A percentile compares a stretch with the other conserved stretches of the same genome.
Evolutionary conservation across 306 rosid genomes (phyloP).

Genomic region (Lathyrus sativus): DNA sequence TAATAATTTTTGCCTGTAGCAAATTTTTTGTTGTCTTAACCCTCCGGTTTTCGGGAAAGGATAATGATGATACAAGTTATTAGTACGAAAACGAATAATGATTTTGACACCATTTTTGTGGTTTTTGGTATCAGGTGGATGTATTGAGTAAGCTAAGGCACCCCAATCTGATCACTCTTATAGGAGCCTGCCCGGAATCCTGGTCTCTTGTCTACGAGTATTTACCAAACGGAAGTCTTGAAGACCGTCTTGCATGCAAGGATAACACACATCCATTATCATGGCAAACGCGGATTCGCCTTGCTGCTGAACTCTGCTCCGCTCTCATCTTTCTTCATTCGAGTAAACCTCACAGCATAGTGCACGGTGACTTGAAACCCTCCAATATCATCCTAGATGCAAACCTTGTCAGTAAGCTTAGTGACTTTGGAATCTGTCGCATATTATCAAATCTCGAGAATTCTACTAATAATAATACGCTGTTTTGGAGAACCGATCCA

Average conservation of each 20-base stretch:
- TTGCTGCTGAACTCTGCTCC: conserved; percentile 80
- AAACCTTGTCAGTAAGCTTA: conserved; percentile 76
- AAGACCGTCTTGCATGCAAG: conserved; percentile 82
- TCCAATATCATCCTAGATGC: conserved; percentile 76
- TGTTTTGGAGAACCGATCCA: conserved; percentile 61
- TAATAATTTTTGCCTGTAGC: too few species aligned
- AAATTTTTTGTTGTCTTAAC: too few species aligned
- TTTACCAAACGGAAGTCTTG: conserved; percentile 87
- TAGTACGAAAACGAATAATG: conserved; percentile 5
- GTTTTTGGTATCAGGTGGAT: conserved; percentile 64
- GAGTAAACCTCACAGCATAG: conserved; percentile 70
- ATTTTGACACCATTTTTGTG: conserved; percentile 25
- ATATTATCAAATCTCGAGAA: conserved; percentile 49
- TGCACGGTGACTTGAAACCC: conserved; percentile 93
- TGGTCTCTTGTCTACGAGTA: conserved; percentile 80
- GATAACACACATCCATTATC: conserved; percentile 74
- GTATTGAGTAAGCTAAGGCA: conserved; percentile 87
- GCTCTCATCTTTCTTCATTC: conserved; percentile 88
- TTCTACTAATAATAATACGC: conserved; percentile 48
- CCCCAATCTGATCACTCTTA: conserved; percentile 76
- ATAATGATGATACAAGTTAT: too few species aligned
- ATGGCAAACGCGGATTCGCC: conserved; percentile 83
- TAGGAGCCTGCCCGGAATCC: conserved; percentile 86
- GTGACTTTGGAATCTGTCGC: conserved; percentile 82
- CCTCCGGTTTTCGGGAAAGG: background rate